Evolutionary conservation across 106 monocot species (phyloP).

Genomic region (Cymbidium sinense): DNA sequence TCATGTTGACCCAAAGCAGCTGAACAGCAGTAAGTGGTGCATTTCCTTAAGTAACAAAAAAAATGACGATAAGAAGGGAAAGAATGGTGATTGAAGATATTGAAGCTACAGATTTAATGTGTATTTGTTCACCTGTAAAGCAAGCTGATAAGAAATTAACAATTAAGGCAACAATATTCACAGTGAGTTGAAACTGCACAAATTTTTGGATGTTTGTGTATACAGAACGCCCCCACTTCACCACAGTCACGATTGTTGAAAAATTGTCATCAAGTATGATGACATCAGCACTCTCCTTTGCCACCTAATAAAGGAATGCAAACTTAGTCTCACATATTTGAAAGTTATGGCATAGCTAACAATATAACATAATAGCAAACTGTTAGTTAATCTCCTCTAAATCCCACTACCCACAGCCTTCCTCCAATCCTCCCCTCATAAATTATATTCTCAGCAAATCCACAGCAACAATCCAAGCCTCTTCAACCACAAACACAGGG

Average conservation of each 20-base stretch:
- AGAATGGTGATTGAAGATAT: not conserved
- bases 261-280: constrained; percentile 73
- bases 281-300: constrained; percentile 70
- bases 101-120: not conserved
- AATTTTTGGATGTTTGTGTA: constrained; percentile 69
- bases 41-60: constrained; percentile 30
- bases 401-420: not conserved
- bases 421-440: not conserved
- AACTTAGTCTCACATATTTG: not conserved
- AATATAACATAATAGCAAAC: no score
- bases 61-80: not conserved
- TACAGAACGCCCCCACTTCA: constrained; percentile 67
- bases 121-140: constrained; percentile 32
- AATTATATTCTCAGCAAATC: not conserved
- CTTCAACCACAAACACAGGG: not conserved
- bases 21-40: constrained; percentile 71
- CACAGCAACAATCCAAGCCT: not conserved
- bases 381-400: not conserved
- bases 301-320: constrained; percentile 28
- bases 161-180: constrained; percentile 57
- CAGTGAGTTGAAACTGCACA: constrained; percentile 72
- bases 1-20: constrained; percentile 71
- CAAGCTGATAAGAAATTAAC: constrained; percentile 71
- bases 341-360: not conserved
- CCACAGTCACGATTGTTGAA: constrained; percentile 61